Evolutionary conservation across 768 basidiomycete genomes (phyloP).

Genomic region (Termitomyces sp.): DNA sequence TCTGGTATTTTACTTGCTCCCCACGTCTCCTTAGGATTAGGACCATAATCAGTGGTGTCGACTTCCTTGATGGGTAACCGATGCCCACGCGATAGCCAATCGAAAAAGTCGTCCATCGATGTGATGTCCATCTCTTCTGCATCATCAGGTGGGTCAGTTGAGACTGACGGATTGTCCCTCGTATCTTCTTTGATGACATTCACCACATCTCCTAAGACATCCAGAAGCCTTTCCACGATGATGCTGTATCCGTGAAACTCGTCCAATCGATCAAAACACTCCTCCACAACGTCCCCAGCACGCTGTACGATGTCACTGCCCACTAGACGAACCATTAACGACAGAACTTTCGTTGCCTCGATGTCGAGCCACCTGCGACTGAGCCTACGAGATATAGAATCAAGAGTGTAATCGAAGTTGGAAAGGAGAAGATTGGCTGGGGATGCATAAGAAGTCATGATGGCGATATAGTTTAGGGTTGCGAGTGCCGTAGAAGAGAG

Average conservation of each 20-base stretch:
- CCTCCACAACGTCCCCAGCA: constrained; percentile 93
- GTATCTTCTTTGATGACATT: constrained; percentile 66
- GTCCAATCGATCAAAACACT: constrained; percentile 95
- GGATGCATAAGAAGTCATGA: constrained; percentile 84
- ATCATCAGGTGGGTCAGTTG: constrained; percentile 10
- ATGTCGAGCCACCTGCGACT: constrained; percentile 79
- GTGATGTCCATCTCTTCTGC: background rate
- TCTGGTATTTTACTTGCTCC: constrained; percentile 27
- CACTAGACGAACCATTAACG: constrained; percentile 80
- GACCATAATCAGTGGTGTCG: constrained; percentile 51
- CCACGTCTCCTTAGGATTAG: constrained; percentile 59
- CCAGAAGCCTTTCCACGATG: constrained; percentile 83
- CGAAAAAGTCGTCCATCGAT: constrained; percentile 49
- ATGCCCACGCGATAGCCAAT: constrained; percentile 60
- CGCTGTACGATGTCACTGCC: constrained; percentile 84
- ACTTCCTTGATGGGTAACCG: constrained; percentile 27
- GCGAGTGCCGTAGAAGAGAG: constrained; percentile 75
- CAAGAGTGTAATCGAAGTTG: constrained; percentile 96
- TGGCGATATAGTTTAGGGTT: constrained; percentile 66
- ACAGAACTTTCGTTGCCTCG: constrained; percentile 85
- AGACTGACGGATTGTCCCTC: constrained; percentile 18
- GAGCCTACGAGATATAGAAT: constrained; percentile 82
- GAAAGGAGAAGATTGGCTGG: constrained; percentile 84
- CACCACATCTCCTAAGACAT: constrained; percentile 83
- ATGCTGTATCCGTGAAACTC: constrained; percentile 92